These are phyloP conservation scores for Leishmania guyanensis DNA, from an alignment of 208 protist species.

Conservation along the genomic window DNA sequence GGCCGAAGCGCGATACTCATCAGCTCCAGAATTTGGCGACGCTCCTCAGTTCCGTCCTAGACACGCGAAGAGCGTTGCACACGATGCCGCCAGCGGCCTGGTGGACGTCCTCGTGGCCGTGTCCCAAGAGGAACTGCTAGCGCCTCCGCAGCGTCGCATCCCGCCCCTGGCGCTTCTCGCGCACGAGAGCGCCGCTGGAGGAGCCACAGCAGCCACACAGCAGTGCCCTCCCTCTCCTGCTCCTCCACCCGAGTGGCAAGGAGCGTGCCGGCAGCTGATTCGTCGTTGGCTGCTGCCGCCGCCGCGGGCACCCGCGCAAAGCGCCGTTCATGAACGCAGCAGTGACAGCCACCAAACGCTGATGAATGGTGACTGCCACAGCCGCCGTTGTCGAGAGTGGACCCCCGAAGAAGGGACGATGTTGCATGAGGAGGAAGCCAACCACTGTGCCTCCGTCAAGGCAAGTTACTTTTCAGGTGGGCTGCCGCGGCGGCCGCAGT, in stretches of 20 bases:
- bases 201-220: not conserved
- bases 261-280: slow-evolving; percentile 10
- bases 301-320: not conserved
- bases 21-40: not conserved
- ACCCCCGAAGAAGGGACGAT: not conserved
- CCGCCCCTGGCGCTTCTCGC: not conserved
- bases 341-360: not conserved
- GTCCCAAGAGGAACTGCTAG: not conserved
- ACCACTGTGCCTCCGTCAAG: not conserved
- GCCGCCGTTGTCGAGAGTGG: not conserved
- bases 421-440: not conserved
- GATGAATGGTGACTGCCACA: not conserved
- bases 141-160: not conserved
- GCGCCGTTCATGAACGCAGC: not conserved
- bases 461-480: not conserved
- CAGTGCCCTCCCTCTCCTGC: not conserved
- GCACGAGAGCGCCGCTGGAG: not conserved
- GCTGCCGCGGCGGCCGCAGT: not conserved
- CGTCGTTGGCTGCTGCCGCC: slow-evolving; percentile 4
- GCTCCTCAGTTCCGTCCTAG: not conserved
- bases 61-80: not conserved
- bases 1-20: not conserved
- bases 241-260: slow-evolving; percentile 1
- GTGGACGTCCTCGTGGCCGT: not conserved
- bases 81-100: not conserved